Percentiles rank a stretch among this genome's conserved stretches.
phyloP scores from a whole-genome alignment of 768 basidiomycete genomes.

The Coprinellus aureogranulatus region DNA sequence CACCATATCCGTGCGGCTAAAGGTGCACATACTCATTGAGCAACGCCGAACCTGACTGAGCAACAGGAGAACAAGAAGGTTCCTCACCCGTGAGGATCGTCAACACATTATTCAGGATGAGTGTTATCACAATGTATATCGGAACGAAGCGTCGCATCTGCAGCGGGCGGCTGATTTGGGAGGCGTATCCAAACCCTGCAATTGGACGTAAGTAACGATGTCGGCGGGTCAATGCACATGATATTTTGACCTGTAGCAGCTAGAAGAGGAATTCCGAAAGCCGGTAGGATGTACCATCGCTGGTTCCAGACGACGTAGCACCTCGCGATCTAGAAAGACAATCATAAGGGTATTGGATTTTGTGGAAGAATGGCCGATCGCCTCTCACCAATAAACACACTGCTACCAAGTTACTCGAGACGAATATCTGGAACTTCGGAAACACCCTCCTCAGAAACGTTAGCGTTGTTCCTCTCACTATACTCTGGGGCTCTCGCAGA shows the following conservation, averaged over 20 bases:
- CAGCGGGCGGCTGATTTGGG: not conserved
- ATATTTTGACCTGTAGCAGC: not conserved
- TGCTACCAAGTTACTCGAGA: slow-evolving; percentile 9
- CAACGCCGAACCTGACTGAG: not conserved
- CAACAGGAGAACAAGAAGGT: not conserved
- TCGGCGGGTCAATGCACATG: too few species aligned
- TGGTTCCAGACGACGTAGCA: slow-evolving; percentile 19
- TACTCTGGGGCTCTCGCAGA: slow-evolving; percentile 1
- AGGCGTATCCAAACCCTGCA: slow-evolving; percentile 1
- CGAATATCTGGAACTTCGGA: slow-evolving; percentile 1
- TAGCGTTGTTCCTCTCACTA: not conserved
- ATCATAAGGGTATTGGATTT: not conserved
- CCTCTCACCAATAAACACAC: slow-evolving; percentile 7
- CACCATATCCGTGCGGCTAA: slow-evolving; percentile 8
- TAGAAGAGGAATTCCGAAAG: not conserved
- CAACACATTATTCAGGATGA: not conserved
- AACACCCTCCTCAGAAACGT: slow-evolving; percentile 5
- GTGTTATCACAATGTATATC: not conserved
- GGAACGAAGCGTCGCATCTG: not conserved
- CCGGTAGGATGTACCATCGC: slow-evolving; percentile 12
- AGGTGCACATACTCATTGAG: not conserved
- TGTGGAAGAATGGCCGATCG: not conserved
- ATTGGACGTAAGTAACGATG: too few species aligned
- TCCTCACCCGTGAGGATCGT: slow-evolving; percentile 3
- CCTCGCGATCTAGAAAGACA: slow-evolving; percentile 5